Percentiles rank a stretch among this genome's conserved stretches.
Conservation (phyloP, 257 asterid genomes). For the Fraxinus pennsylvanica region DNA sequence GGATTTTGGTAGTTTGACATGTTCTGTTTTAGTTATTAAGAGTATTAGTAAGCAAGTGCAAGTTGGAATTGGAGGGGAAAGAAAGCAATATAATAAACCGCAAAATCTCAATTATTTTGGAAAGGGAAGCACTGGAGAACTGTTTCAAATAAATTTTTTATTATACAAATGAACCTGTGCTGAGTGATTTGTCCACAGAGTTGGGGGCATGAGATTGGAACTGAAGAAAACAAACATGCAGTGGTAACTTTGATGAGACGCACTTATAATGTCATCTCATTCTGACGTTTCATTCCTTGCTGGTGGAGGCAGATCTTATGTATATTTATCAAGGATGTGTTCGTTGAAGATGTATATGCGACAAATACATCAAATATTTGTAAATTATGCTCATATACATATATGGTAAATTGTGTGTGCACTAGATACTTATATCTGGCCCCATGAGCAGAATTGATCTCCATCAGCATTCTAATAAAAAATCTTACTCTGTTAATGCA, state of each 20-base stretch:
- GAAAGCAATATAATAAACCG: neutral
- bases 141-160: neutral
- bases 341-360: neutral
- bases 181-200: neutral
- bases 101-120: neutral
- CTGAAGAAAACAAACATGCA: neutral
- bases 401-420: neutral
- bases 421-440: neutral
- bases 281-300: neutral
- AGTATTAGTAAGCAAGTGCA: no score
- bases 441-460: neutral
- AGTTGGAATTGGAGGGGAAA: neutral
- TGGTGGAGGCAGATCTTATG: neutral
- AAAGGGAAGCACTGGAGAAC: neutral
- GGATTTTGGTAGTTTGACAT: neutral
- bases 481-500: neutral
- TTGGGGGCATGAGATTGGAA: neutral
- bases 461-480: neutral
- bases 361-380: neutral
- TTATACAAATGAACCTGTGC: neutral
- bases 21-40: neutral
- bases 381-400: no score
- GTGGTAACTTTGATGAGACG: neutral
- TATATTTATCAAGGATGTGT: neutral
- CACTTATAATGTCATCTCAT: neutral